Conservation (phyloP, 2,329 filamentous ascomycete genomes). For the Parafenestella ontariensis region DNA sequence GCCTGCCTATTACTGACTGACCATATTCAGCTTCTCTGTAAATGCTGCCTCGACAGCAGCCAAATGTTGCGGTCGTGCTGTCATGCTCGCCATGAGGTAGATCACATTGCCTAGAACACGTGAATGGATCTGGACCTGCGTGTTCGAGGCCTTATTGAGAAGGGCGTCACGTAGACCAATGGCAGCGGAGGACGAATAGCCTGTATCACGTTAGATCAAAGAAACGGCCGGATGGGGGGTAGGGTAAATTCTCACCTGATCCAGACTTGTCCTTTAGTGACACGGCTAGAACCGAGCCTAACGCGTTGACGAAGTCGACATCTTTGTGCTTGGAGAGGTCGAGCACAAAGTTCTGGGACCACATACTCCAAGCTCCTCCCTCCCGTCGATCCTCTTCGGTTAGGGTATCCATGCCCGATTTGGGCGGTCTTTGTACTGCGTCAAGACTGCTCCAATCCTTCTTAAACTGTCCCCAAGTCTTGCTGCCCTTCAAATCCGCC, state of each 20-base stretch:
- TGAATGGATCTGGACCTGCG: slow-evolving; percentile 61
- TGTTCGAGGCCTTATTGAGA: slow-evolving; percentile 42
- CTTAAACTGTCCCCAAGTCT: slow-evolving; percentile 16
- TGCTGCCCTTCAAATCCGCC: slow-evolving; percentile 21
- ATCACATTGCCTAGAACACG: slow-evolving; percentile 67
- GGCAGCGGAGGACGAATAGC: slow-evolving; percentile 65
- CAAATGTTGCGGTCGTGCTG: slow-evolving; percentile 24
- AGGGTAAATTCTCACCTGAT: neutral
- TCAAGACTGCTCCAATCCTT: neutral
- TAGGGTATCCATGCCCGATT: neutral
- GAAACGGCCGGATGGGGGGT: neutral
- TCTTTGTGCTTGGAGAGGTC: slow-evolving; percentile 63
- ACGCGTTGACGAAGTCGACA: slow-evolving; percentile 72
- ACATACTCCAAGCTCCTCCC: slow-evolving; percentile 68
- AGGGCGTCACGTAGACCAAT: slow-evolving; percentile 60
- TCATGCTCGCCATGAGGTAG: slow-evolving; percentile 65
- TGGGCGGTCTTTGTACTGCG: neutral
- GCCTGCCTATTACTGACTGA: neutral
- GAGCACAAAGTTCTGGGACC: slow-evolving; percentile 68
- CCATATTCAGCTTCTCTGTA: slow-evolving; percentile 18
- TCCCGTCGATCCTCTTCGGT: neutral
- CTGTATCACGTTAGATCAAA: slow-evolving; percentile 31
- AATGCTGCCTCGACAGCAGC: slow-evolving; percentile 28
- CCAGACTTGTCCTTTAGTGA: slow-evolving; percentile 56
- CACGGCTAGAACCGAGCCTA: slow-evolving; percentile 78